phyloP scores from a whole-genome alignment of 345 rosid species.

The Melaleuca alternifolia region DNA sequence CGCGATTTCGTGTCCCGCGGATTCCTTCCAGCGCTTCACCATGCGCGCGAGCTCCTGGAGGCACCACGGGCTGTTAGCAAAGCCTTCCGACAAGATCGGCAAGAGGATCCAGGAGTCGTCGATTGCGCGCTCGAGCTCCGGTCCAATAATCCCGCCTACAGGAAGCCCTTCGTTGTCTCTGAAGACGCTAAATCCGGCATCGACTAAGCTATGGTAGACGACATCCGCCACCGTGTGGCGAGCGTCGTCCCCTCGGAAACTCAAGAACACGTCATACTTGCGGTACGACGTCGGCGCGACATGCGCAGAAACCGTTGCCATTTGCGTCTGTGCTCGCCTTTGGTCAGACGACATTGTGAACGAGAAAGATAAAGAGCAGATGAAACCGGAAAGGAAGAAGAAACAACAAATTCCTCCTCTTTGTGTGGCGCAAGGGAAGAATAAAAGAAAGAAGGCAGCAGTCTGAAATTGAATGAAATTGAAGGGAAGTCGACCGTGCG shows the following conservation, averaged over 20 bases:
- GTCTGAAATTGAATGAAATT: too few relatives aligned
- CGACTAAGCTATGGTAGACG: neutral
- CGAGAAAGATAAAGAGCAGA: neutral
- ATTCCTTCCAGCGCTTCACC: neutral
- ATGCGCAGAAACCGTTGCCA: too few relatives aligned
- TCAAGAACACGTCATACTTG: neutral
- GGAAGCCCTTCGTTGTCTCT: neutral
- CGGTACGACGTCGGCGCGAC: neutral
- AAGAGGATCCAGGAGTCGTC: fast-evolving
- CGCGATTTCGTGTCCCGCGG: neutral
- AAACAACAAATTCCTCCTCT: neutral
- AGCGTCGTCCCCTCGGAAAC: neutral
- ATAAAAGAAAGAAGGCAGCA: too few relatives aligned
- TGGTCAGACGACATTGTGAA: neutral
- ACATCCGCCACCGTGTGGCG: neutral
- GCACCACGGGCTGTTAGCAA: neutral
- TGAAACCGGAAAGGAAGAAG: neutral
- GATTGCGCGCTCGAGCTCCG: neutral
- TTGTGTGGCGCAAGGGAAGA: too few relatives aligned
- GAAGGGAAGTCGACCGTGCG: too few relatives aligned
- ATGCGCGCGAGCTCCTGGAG: neutral
- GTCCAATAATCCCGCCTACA: neutral
- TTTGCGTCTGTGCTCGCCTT: too few relatives aligned
- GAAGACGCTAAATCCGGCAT: fast-evolving
- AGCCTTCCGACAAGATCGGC: neutral